These are phyloP conservation scores for Artemisia annua DNA, from an alignment of 129 eudicot species.

Conservation along the genomic window DNA sequence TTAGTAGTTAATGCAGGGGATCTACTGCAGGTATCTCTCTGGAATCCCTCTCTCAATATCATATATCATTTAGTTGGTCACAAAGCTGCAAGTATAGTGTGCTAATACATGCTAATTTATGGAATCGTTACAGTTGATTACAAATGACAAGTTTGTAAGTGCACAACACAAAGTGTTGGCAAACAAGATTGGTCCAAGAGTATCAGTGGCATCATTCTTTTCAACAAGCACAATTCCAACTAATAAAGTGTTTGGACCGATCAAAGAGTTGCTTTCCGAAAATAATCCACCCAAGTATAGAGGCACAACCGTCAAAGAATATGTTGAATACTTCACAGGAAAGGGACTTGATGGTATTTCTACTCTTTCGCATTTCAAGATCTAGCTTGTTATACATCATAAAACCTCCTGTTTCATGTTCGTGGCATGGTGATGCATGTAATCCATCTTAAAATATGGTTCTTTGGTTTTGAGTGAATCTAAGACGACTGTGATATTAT, in stretches of 20 bases:
- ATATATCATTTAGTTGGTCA: not conserved
- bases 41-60: not conserved
- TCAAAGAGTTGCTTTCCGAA: slow-evolving; percentile 26
- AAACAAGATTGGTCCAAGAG: slow-evolving; percentile 42
- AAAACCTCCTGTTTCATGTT: too few relatives aligned
- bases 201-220: slow-evolving; percentile 55
- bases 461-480: too few relatives aligned
- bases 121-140: slow-evolving; percentile 39
- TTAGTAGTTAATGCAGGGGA: slow-evolving; percentile 44
- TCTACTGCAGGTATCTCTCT: slow-evolving; percentile 38
- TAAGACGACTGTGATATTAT: too few relatives aligned
- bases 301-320: slow-evolving; percentile 35
- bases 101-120: not conserved
- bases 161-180: too few relatives aligned
- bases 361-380: slow-evolving; percentile 38
- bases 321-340: not conserved
- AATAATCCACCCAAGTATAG: slow-evolving; percentile 45
- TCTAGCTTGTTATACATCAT: slow-evolving; percentile 8
- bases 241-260: slow-evolving; percentile 40
- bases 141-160: too few relatives aligned
- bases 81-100: too few relatives aligned
- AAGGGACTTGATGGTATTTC: slow-evolving; percentile 17
- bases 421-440: too few relatives aligned
- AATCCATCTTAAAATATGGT: too few relatives aligned
- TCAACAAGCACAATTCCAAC: slow-evolving; percentile 9